phyloP scores from a whole-genome alignment of 1,284 basidiomycete species.

The Trametes hirsuta region DNA sequence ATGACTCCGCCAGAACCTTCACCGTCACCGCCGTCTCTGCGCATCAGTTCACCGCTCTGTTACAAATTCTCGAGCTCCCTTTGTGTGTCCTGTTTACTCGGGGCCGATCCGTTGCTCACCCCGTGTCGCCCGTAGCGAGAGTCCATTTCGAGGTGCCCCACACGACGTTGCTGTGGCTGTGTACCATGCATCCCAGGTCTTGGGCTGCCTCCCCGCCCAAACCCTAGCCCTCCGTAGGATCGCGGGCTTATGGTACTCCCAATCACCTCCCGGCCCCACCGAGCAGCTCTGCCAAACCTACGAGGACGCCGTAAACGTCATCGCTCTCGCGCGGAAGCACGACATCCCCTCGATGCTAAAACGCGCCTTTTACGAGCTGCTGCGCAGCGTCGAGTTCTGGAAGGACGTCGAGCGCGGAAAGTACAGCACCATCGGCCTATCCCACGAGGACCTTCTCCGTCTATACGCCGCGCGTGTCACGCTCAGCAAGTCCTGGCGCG shows the following conservation, averaged over 20 bases:
- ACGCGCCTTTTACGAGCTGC: neutral
- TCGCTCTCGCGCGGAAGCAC: neutral
- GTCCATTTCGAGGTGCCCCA: conserved; percentile 31
- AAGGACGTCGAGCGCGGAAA: conserved; percentile 9
- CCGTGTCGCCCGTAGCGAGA: conserved; percentile 22
- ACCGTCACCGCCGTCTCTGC: too few relatives aligned
- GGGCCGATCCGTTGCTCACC: neutral
- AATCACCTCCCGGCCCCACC: conserved; percentile 22
- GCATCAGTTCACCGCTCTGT: neutral
- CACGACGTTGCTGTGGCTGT: conserved; percentile 28
- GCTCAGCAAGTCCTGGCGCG: conserved; percentile 12
- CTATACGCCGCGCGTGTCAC: conserved; percentile 27
- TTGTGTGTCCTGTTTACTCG: neutral
- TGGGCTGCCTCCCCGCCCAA: too few relatives aligned
- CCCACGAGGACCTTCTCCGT: conserved; percentile 19
- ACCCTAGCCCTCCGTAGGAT: conserved; percentile 19
- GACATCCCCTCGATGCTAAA: neutral
- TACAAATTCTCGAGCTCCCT: neutral
- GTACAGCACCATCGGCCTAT: neutral
- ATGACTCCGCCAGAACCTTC: neutral
- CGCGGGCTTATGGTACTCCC: conserved; percentile 33
- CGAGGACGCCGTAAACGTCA: neutral
- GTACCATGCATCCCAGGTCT: too few relatives aligned
- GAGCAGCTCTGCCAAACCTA: neutral
- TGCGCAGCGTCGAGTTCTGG: conserved; percentile 28